Conservation (phyloP, 495 filamentous ascomycete genomes). For the Rusavskia elegans region DNA sequence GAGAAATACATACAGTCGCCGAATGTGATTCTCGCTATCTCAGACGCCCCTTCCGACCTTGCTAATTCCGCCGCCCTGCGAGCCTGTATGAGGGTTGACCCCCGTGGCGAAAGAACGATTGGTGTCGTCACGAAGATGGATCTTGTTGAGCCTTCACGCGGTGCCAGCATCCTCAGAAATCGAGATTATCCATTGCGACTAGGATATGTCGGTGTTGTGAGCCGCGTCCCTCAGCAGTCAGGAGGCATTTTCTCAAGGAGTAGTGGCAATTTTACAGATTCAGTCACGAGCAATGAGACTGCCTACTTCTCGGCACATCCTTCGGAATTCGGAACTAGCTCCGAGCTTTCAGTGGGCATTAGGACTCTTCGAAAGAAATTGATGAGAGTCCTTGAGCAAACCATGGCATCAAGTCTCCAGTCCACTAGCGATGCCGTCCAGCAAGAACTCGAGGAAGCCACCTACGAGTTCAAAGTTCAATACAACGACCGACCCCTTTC, state of each 20-base stretch:
- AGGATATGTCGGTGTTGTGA: slow-evolving; percentile 95
- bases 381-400: slow-evolving; percentile 93
- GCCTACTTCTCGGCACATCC: slow-evolving; percentile 78
- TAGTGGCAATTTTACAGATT: slow-evolving; percentile 60
- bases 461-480: slow-evolving; percentile 98
- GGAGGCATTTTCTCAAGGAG: slow-evolving; percentile 74
- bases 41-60: slow-evolving; percentile 90
- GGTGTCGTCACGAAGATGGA: slow-evolving; percentile 99
- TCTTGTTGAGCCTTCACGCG: slow-evolving; percentile 72
- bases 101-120: slow-evolving; percentile 87
- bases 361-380: slow-evolving; percentile 80
- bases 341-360: slow-evolving; percentile 62
- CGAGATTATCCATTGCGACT: slow-evolving; percentile 86
- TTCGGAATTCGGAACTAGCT: slow-evolving; percentile 56
- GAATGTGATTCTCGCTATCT: slow-evolving; percentile 94
- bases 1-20: slow-evolving; percentile 96
- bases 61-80: slow-evolving; percentile 90
- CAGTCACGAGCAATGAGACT: slow-evolving; percentile 78
- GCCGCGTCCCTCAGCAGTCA: slow-evolving; percentile 51
- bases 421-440: slow-evolving; percentile 80
- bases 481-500: slow-evolving; percentile 94
- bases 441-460: slow-evolving; percentile 90
- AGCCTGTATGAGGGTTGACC: slow-evolving; percentile 83
- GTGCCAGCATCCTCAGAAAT: slow-evolving; percentile 61
- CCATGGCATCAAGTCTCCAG: slow-evolving; percentile 82